Evolutionary conservation across 2,329 filamentous ascomycete species (phyloP).

Genomic region (Biscogniauxia sp.): DNA sequence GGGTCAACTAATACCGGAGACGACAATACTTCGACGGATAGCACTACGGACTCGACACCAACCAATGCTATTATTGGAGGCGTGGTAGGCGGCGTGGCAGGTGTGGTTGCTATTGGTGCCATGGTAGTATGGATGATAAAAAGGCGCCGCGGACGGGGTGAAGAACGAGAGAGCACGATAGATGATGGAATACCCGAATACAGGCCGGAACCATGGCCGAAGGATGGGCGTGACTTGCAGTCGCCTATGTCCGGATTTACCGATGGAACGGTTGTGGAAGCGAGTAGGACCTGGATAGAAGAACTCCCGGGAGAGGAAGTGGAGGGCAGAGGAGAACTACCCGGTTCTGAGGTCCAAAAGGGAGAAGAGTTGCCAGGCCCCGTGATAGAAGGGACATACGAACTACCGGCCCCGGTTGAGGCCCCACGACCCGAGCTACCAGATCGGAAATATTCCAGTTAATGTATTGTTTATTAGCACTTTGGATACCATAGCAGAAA

Average conservation of each 20-base stretch:
- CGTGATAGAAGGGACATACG: conserved; percentile 23
- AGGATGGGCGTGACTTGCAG: conserved; percentile 12
- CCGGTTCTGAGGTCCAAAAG: neutral
- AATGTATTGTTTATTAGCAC: conserved; percentile 11
- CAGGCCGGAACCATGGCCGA: conserved; percentile 28
- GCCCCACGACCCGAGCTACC: conserved; percentile 22
- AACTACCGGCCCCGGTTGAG: conserved; percentile 23
- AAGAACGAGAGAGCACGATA: neutral
- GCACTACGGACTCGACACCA: conserved; percentile 1
- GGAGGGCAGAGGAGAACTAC: conserved; percentile 1
- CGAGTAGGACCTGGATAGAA: conserved; percentile 13
- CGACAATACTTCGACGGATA: conserved; percentile 1
- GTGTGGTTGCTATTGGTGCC: conserved; percentile 8
- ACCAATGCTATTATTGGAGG: conserved; percentile 25
- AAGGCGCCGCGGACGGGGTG: conserved; percentile 9
- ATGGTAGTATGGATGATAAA: conserved; percentile 13
- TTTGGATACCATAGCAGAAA: neutral
- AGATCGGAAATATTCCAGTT: conserved; percentile 25
- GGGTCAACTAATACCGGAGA: conserved; percentile 13
- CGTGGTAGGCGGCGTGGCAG: conserved; percentile 23
- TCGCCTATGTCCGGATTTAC: conserved; percentile 13
- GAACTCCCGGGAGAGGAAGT: conserved; percentile 11
- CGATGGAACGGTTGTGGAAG: conserved; percentile 10
- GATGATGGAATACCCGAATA: conserved; percentile 24
- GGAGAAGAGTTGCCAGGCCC: conserved; percentile 20